Evolutionary conservation across 306 rosid species (phyloP).

Genomic region (Comarum palustre): DNA sequence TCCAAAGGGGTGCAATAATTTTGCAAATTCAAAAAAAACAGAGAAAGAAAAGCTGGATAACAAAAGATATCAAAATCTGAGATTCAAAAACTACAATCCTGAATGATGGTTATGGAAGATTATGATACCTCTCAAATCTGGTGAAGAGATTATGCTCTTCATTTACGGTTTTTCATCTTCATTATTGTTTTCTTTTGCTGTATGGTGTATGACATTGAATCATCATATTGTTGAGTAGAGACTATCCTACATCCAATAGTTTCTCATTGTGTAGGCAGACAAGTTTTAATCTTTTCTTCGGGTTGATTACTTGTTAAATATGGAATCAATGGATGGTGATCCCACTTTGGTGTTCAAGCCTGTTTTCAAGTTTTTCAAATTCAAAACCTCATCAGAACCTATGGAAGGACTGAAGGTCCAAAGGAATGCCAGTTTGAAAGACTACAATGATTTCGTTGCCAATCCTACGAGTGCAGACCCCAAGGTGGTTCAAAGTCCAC

Average conservation of each 20-base stretch:
- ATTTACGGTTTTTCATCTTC: background rate
- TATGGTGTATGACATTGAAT: background rate
- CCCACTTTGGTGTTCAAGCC: slow-evolving; percentile 21
- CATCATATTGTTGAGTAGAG: background rate
- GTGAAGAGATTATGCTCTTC: background rate
- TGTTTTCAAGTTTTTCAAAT: slow-evolving; percentile 31
- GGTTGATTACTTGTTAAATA: slow-evolving; percentile 8
- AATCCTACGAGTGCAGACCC: background rate
- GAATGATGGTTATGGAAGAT: slow-evolving; percentile 3
- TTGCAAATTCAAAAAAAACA: background rate
- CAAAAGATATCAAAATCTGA: background rate
- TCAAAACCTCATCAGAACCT: slow-evolving; percentile 25
- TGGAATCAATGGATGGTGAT: slow-evolving; percentile 26
- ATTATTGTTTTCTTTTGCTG: background rate
- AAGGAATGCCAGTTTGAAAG: background rate
- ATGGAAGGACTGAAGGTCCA: slow-evolving; percentile 16
- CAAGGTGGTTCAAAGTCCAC: background rate
- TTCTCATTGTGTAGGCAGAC: background rate
- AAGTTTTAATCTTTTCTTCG: background rate
- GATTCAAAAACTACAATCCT: background rate
- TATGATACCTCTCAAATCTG: background rate
- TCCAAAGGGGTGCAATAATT: background rate
- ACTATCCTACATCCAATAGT: background rate
- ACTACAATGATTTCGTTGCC: background rate
- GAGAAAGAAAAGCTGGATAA: background rate